Evolutionary conservation across 129 eudicot species (phyloP), one percentile per base, ranked within the genome.

Genomic region (Lonicera japonica): DNA sequence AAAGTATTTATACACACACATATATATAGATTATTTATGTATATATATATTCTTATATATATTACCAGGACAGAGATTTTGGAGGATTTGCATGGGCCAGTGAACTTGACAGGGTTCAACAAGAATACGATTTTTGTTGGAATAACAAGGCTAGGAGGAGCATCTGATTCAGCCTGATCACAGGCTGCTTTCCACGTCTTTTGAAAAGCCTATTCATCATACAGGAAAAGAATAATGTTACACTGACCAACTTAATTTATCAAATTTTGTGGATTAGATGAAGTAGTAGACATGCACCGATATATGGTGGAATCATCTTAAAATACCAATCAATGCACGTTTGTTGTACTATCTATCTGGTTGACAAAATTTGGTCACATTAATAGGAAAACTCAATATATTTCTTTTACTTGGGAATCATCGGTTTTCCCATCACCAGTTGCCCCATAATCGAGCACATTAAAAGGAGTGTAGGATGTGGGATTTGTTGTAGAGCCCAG

Each of bases 71-170:
- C 60, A 24, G 53, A 52, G 54, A 84, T 76, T 40, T 67, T 56
- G 17, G 92, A 55, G 40, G 86, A 79, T 54, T 76, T 78, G 82
- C 88, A 87, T 47, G 95, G 92, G n/a, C 92, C 95, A 3, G 20
- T 24, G 60, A 87, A 81, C 23, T 68, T 53, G 36, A 70, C 50
- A 0, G 95, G 88, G 59, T 79, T 76, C 71, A 87, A 62, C 21
- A 78, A 25, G 61, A 75, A 87, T 36, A 79, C 81, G 54, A 54
- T 78, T 29, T 69, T 70, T n/a, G 67, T 25, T 4, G 92, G 92
- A 59, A 81, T 56, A 25, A 59, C 23, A 15, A 83, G 50, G 14
- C 64, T 66, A 21, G 78, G 71, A 21, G 78, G 71, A 43, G 19
- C 22, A 15, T 0, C 19, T 14, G 75, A 23, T 71, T 54, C 9